Base-by-base conservation (phyloP, 169 alveolate species). In the Plasmodium vivax region DNA sequence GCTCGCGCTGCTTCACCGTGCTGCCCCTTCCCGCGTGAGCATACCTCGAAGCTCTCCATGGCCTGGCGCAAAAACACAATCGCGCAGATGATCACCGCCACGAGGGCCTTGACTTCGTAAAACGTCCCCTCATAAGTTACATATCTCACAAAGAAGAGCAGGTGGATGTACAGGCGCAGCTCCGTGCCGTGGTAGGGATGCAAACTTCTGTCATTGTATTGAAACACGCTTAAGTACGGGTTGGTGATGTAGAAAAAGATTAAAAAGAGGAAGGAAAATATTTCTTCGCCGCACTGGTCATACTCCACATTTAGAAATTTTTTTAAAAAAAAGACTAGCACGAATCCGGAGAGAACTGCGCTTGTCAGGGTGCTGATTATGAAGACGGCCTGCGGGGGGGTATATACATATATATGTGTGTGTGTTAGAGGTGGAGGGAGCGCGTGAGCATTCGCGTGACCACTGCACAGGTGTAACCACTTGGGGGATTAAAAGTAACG, bases 181-280 rank as follows among this genome's bases (percentile, higher is more conserved):
- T 77, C 94, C 32, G 94, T 88, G 32, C 94, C 94, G 82, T 88
- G 94, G 41, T 88, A 88, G 6, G 90, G 90, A 77, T 88, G 94
- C 23, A 88, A 73, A 47, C 90, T 88, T 58, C 82, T 88, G 43
- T 88, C 90, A 62, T 88, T 88, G 72, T 88, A 88, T 34, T 88
- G 94, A 14, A 36, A 79, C 1, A 45, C 87, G 36, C 94, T 88
- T 79, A 88, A 77, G 54, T 79, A 88, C 8, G 94, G 94, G 10
- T 88, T 88, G 12, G 51, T 88, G 79, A 77, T 88, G 36, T 79
- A 88, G 34, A 88, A 88, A 51, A 88, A 88, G 10, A 68, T 34
- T 88, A 88, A 79, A 88, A 88, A 88, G 10, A 88, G 51, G 38
- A 88, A 79, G n/a, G 90, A 79, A 80, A 79, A 88, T 58, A 58